Evolutionary conservation across 345 rosid genomes (phyloP).

Genomic region (Eucalyptus paniculata): DNA sequence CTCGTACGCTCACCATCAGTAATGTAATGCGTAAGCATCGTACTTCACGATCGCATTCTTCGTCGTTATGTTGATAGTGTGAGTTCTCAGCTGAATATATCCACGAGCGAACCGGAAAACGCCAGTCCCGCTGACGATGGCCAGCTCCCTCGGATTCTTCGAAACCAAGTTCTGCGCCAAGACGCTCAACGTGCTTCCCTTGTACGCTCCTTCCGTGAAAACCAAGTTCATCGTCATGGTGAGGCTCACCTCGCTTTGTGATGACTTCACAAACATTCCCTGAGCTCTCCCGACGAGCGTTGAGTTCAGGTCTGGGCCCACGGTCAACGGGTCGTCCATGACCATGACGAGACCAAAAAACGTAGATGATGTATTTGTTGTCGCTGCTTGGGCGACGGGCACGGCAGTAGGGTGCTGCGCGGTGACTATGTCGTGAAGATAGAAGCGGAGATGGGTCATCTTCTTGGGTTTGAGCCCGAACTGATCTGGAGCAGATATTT

Average conservation of each 20-base stretch:
- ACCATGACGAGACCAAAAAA: not conserved
- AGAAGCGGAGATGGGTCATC: conserved; percentile 29
- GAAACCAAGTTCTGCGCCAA: not conserved
- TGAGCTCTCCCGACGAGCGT: conserved; percentile 13
- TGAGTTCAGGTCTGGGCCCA: conserved; percentile 1
- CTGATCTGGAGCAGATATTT: not conserved
- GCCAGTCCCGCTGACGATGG: conserved; percentile 8
- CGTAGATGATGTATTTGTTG: not conserved
- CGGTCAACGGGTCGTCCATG: conserved; percentile 2
- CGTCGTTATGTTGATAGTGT: not conserved
- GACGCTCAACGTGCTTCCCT: conserved; percentile 14
- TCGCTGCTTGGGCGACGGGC: conserved; percentile 9
- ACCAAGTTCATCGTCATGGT: not conserved
- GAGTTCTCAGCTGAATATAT: conserved; percentile 10
- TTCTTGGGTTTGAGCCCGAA: not conserved
- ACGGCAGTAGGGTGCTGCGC: conserved; percentile 10
- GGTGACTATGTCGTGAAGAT: conserved; percentile 11
- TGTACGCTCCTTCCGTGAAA: conserved; percentile 6
- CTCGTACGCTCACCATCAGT: not conserved
- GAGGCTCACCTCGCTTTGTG: not conserved
- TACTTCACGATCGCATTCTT: not conserved
- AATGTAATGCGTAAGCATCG: not conserved
- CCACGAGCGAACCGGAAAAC: conserved; percentile 12
- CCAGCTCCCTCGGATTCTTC: conserved; percentile 6
- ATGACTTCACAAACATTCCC: not conserved